Base-by-base conservation (phyloP, 2,329 filamentous ascomycete genomes). In the Nothophaeocryptopus gaeumannii region DNA sequence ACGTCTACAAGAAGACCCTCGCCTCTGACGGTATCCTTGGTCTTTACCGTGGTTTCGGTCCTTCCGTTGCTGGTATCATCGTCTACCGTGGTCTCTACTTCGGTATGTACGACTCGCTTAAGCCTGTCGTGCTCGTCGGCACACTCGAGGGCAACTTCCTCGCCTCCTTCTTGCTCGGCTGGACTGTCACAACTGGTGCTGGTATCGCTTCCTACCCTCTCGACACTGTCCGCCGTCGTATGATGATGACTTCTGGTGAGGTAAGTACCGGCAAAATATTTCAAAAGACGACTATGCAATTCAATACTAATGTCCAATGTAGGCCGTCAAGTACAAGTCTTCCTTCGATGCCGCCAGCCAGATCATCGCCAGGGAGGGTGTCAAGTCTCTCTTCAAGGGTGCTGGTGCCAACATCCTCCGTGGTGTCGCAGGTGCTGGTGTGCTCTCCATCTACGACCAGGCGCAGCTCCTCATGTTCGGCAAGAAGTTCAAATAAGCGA, bases 21-120 rank as follows among this genome's bases (percentile, higher is more conserved):
- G 92, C 93, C 69, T 88, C 89, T 70, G 93, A 99, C 77, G 93
- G 93, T 95, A 83, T 99, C 80, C 88, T 86, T 73, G 93, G 93
- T 95, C 91, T 99, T 73, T 99, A 99, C 89, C 93, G 93, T 95
- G 93, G 93, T 84, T 99, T 99, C 88, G 90, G 91, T 84, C 93
- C 95, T 76, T 99, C 93, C 72, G 93, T 99, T 72, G 84, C 88
- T 78, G 93, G 93, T 87, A 99, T 99, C 78, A 78, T 99, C 71
- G 93, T 99, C 81, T 99, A 99, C 89, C 93, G 93, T 89, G 93
- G 93, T 96, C 90, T 99, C 70, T 99, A 99, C 91, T 99, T 99
- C 88, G 93, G 93, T 76, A 88, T 99, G 88, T 99, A 99, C 90
- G 93, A 99, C 82, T 99, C 93, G 68, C 86, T 99, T 84, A 99